Base-by-base conservation (phyloP, 352 stramenopile genomes). In the Albugo laibachii region DNA sequence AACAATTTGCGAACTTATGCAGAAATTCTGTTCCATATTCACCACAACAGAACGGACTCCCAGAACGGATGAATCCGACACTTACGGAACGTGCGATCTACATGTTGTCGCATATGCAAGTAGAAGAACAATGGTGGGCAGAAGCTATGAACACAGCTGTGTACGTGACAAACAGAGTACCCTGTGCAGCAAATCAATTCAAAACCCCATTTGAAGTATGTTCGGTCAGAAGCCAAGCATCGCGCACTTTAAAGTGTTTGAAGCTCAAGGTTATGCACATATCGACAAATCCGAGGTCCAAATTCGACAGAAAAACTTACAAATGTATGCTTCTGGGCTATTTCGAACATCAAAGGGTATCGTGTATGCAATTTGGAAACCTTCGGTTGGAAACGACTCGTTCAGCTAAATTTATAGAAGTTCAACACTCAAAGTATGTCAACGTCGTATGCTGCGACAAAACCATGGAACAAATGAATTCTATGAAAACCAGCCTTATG, bases 31-130 rank as follows among this genome's bases (percentile, higher is more conserved):
- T 56, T 37, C 49, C 47, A 21, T 56, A 59, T 38, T 56, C 19
- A 10, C 49, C 54, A 40, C 48, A 59, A 47, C 48, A 55, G 14
- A 59, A 59, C 45, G 48, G 49, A 19, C 15, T 55, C 15, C 46
- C 56, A 16, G 56, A 59, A 41, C n/a, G 52, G 11, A 57, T 55
- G 57, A 63, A 56, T 45, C 1, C 45, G 12, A 59, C 18, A 14
- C n/a, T 60, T 13, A 35, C 54, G 5, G 45, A 56, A 38, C 55
- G 49, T 44, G 48, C 47, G 5, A 13, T 41, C 1, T 52, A 41
- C 11, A 58, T 62, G 47, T 27, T 62, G 15, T 45, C 47, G 35
- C 36, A 55, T 15, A 35, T 43, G 19, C 19, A 41, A 19, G 36
- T 55, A 13, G 31, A 39, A 1, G 50, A 12, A 31, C 24, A n/a